A percentile compares a stretch with the other conserved stretches of the same genome.
phyloP scores from a whole-genome alignment of 2,329 filamentous ascomycete genomes.

The Sporothrix protearum region DNA sequence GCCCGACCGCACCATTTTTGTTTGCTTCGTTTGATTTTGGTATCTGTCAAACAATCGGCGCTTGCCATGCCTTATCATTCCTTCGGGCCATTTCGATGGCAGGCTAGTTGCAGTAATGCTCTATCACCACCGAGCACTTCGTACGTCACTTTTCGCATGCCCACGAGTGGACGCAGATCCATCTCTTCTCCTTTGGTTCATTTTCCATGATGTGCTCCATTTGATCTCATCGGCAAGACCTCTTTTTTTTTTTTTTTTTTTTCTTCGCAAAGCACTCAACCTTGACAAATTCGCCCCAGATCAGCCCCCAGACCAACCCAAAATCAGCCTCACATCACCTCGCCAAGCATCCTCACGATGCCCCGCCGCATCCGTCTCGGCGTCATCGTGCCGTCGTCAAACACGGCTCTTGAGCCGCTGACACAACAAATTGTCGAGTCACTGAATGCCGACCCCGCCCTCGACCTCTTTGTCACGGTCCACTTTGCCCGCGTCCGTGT shows the following conservation, averaged over 20 bases:
- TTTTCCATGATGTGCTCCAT: not conserved
- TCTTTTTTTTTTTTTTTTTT: too few species aligned
- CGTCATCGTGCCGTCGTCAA: conserved; percentile 44
- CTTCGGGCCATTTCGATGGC: conserved; percentile 2
- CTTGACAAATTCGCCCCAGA: too few species aligned
- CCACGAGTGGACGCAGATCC: not conserved
- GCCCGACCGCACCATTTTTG: not conserved
- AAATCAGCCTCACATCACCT: not conserved
- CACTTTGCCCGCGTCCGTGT: conserved; percentile 45
- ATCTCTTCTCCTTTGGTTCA: not conserved
- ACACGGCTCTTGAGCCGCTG: conserved; percentile 44
- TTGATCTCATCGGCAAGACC: not conserved
- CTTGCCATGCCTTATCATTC: not conserved
- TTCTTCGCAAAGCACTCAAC: not conserved
- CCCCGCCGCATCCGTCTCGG: conserved; percentile 32
- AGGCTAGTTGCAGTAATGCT: not conserved
- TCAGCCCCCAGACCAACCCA: not conserved
- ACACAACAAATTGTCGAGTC: conserved; percentile 38
- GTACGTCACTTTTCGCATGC: not conserved
- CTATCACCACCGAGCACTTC: too few species aligned
- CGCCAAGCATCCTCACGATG: not conserved
- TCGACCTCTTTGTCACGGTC: conserved; percentile 34
- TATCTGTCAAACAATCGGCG: not conserved
- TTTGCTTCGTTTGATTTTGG: not conserved
- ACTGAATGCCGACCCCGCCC: conserved; percentile 25